Evolutionary conservation across 768 basidiomycete species (phyloP).

Genomic region (Leccinum disarticulatum): DNA sequence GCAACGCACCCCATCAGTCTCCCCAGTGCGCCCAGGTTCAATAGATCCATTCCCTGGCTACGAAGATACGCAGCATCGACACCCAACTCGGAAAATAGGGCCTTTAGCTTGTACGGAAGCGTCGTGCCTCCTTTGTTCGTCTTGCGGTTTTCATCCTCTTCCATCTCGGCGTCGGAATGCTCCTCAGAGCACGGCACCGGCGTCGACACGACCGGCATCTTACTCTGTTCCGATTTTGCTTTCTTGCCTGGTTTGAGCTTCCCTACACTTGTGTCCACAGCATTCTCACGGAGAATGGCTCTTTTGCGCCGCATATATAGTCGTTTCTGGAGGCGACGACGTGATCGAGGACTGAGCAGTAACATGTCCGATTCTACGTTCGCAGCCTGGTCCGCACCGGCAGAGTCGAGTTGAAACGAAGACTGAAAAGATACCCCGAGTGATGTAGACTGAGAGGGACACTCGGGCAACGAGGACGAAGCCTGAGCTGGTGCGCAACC

Average conservation of each 20-base stretch:
- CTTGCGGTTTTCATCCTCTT: slow-evolving; percentile 14
- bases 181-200: slow-evolving; percentile 8
- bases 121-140: slow-evolving; percentile 39
- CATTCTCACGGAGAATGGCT: slow-evolving; percentile 44
- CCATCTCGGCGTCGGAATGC: slow-evolving; percentile 11
- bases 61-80: slow-evolving; percentile 46
- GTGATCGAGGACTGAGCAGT: slow-evolving; percentile 46
- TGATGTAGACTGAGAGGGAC: background rate
- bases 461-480: background rate
- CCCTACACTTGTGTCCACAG: slow-evolving; percentile 5
- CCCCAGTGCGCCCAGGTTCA: slow-evolving; percentile 37
- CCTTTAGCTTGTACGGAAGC: slow-evolving; percentile 44
- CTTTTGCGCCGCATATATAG: slow-evolving; percentile 74
- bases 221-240: slow-evolving; percentile 4
- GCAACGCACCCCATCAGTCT: slow-evolving; percentile 43
- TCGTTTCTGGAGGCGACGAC: slow-evolving; percentile 58
- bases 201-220: slow-evolving; percentile 8
- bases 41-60: slow-evolving; percentile 42
- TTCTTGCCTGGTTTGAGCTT: slow-evolving; percentile 42
- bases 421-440: background rate
- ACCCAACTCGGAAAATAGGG: slow-evolving; percentile 41
- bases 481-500: background rate
- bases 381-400: background rate
- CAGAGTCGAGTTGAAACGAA: background rate
- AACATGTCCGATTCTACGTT: slow-evolving; percentile 18